A percentile compares a stretch with the other conserved stretches of the same genome.
These are phyloP conservation scores for Cordyceps cicadae DNA, from an alignment of 2,329 filamentous ascomycete species.

Conservation along the genomic window DNA sequence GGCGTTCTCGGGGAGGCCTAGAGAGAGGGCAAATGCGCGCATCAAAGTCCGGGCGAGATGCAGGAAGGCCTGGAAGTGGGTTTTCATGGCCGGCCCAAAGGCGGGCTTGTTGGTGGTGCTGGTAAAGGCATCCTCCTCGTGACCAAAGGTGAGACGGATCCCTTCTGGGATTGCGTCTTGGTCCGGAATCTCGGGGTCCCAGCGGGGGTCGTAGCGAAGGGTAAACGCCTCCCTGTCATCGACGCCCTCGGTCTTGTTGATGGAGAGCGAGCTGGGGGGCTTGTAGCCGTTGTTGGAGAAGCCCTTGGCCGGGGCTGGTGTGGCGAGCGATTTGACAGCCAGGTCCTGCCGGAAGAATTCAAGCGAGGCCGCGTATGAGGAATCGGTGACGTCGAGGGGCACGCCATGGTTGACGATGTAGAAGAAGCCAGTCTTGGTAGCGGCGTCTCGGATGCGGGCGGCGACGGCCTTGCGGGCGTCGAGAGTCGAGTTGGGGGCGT, in stretches of 20 bases:
- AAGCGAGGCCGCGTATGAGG: slow-evolving; percentile 26
- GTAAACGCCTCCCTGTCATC: slow-evolving; percentile 45
- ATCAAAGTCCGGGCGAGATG: slow-evolving; percentile 42
- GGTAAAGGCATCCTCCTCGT: slow-evolving; percentile 46
- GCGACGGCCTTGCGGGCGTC: slow-evolving; percentile 32
- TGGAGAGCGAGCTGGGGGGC: slow-evolving; percentile 31
- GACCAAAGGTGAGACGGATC: slow-evolving; percentile 32
- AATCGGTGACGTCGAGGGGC: slow-evolving; percentile 20
- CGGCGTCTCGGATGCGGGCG: slow-evolving; percentile 33
- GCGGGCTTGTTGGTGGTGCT: slow-evolving; percentile 37
- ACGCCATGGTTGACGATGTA: slow-evolving; percentile 46
- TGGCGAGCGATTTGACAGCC: slow-evolving; percentile 28
- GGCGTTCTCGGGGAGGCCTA: slow-evolving; percentile 44
- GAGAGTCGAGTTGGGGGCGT: slow-evolving; percentile 18
- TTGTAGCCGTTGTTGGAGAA: slow-evolving; percentile 37
- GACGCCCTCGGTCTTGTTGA: slow-evolving; percentile 40
- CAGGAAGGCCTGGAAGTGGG: slow-evolving; percentile 42
- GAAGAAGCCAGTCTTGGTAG: slow-evolving; percentile 46
- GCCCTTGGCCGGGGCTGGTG: slow-evolving; percentile 22
- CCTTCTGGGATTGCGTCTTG: slow-evolving; percentile 34
- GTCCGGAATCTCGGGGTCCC: slow-evolving; percentile 37
- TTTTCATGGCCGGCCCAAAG: slow-evolving; percentile 38
- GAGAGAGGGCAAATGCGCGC: slow-evolving; percentile 44
- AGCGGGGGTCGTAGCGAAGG: slow-evolving; percentile 43
- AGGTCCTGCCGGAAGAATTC: slow-evolving; percentile 41